Percentiles rank a stretch among this genome's conserved stretches.
Evolutionary conservation across 805 yeast species (phyloP).

Genomic region (Kuraishia hungarica): DNA sequence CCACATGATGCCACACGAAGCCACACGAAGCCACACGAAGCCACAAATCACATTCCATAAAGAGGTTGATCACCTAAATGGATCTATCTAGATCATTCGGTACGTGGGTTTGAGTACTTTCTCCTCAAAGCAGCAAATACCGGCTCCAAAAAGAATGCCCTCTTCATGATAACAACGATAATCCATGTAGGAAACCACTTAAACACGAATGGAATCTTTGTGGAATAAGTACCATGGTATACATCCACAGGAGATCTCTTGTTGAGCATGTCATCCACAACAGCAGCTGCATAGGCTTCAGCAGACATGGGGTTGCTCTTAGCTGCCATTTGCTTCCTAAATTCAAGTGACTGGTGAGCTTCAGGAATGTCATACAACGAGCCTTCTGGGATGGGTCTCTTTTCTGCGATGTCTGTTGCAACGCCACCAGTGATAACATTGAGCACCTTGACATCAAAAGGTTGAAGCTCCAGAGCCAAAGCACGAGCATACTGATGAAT

Average conservation of each 20-base stretch:
- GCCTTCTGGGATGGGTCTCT: slow-evolving; percentile 43
- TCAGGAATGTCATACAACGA: slow-evolving; percentile 48
- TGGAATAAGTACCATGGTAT: slow-evolving; percentile 43
- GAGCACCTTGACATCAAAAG: slow-evolving; percentile 63
- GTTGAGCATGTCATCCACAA: slow-evolving; percentile 40
- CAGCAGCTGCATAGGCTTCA: slow-evolving; percentile 44
- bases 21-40: neutral
- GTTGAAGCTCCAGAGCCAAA: slow-evolving; percentile 58
- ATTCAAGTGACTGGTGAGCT: slow-evolving; percentile 36
- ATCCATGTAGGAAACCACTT: neutral
- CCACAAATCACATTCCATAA: too few relatives aligned
- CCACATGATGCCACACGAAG: neutral
- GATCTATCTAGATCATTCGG: neutral
- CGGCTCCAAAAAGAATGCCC: neutral
- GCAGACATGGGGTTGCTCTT: slow-evolving; percentile 52
- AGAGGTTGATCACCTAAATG: too few relatives aligned
- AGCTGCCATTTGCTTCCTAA: slow-evolving; percentile 51
- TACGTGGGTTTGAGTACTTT: neutral
- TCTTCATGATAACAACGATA: neutral
- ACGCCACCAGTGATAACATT: slow-evolving; percentile 75
- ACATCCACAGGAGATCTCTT: slow-evolving; percentile 36
- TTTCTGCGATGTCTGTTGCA: slow-evolving; percentile 60
- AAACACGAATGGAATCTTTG: neutral
- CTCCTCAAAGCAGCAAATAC: neutral
- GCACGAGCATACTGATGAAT: slow-evolving; percentile 62